Base-by-base conservation (phyloP, 192 early-diverging fungal species). In the Entrophospora sp. region DNA sequence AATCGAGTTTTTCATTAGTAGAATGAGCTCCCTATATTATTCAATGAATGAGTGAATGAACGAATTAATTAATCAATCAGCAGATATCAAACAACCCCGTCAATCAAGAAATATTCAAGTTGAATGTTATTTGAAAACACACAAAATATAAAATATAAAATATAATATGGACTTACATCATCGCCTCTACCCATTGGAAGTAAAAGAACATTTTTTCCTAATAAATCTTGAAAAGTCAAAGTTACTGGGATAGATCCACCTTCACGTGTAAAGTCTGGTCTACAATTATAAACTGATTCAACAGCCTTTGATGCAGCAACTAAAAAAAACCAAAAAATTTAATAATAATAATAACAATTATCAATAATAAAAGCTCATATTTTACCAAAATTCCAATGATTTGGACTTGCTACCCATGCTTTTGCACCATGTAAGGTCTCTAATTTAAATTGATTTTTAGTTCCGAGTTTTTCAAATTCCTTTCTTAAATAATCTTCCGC, bases 171-270 rank as follows among this genome's bases (percentile, higher is more conserved):
- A n/a, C n/a, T n/a, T n/a, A n/a, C n/a, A n/a, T n/a, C n/a, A n/a
- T n/a, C n/a, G n/a, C 82, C 77, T 20, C 89, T 81, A 55, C 94
- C 96, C 93, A 98, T 95, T 31, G 96, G 96, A 69, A 98, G 80
- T 69, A 98, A 81, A 57, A 98, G 76, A n/a, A 94, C 91, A 68
- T 86, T 92, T 79, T 88, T 89, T 55, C n/a, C n/a, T n/a, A 98
- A 77, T 48, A 89, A 88, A 71, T 98, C 93, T 82, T 98, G 92
- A 83, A 98, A 98, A 6, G 91, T 93, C 63, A 98, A 80, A 4
- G 96, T 98, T 9, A 98, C 94, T 18, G 96, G 96, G 69, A 98
- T 98, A 34, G 89, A 92, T 7, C 96, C 96, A 62, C 93, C 95
- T 81, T 98, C 96, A 72, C 96, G 88, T 27, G 94, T 98, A 71